phyloP scores from a whole-genome alignment of 768 basidiomycete species.

The Suillus bovinus region DNA sequence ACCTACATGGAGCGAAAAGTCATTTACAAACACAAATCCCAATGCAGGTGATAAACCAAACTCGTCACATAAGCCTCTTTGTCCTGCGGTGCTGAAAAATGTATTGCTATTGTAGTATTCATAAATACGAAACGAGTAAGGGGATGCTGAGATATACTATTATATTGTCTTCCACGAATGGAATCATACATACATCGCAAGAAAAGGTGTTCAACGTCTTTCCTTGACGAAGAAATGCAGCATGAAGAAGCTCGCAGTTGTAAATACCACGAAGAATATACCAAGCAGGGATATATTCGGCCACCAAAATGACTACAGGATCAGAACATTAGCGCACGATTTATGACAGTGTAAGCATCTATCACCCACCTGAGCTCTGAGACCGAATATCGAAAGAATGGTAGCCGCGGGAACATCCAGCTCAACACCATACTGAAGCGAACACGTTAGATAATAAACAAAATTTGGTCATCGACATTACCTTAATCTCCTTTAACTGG shows the following conservation, averaged over 20 bases:
- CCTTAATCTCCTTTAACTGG: conserved; percentile 88
- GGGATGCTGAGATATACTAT: not conserved
- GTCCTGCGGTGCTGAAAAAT: not conserved
- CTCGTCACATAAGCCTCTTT: not conserved
- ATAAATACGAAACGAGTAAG: not conserved
- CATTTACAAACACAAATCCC: not conserved
- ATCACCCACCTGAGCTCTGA: conserved; percentile 74
- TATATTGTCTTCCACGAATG: not conserved
- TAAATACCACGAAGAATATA: conserved; percentile 85
- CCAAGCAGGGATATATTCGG: conserved; percentile 86
- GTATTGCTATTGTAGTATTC: not conserved
- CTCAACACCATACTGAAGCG: conserved; percentile 86
- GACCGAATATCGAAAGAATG: conserved; percentile 91
- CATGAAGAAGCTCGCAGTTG: conserved; percentile 71
- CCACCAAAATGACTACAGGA: conserved; percentile 91
- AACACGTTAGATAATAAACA: not conserved
- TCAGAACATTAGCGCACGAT: not conserved
- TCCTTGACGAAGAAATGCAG: conserved; percentile 92
- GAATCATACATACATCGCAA: not conserved
- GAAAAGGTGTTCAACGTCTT: conserved; percentile 32
- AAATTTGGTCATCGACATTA: conserved; percentile 33
- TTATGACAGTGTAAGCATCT: not conserved
- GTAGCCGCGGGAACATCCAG: conserved; percentile 95
- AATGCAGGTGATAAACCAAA: not conserved
- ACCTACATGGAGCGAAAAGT: not conserved